A percentile compares a stretch with the other conserved stretches of the same genome.
Evolutionary conservation across 2,329 filamentous ascomycete species (phyloP).

Genomic region (Furcasterigmium furcatum): DNA sequence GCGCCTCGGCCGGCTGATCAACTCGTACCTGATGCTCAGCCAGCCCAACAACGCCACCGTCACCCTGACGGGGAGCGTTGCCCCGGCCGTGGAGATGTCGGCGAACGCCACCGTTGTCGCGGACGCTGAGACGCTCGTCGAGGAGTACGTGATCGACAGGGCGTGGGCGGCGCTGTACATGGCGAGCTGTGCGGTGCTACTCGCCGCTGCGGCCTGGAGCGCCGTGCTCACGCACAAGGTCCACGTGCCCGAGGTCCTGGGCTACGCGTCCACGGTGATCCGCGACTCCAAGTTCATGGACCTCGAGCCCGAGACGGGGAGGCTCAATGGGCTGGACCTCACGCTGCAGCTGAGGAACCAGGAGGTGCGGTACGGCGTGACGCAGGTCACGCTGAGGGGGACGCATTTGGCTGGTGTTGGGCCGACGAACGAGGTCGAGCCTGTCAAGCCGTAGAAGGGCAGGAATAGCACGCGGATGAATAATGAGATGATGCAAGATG

Average conservation of each 20-base stretch:
- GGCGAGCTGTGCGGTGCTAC: not conserved
- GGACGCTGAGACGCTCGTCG: not conserved
- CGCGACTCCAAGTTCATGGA: conserved; percentile 4
- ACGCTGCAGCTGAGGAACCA: not conserved
- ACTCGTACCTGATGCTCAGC: conserved; percentile 4
- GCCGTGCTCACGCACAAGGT: not conserved
- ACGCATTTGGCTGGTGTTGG: not conserved
- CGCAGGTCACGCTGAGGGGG: not conserved
- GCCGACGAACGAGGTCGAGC: too few relatives aligned
- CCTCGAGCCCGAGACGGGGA: not conserved
- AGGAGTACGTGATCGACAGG: conserved; percentile 1
- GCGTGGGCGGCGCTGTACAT: conserved; percentile 4
- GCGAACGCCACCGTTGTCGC: not conserved
- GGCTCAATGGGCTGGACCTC: not conserved
- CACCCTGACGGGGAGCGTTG: not conserved
- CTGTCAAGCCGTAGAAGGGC: too few relatives aligned
- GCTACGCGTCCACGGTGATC: conserved; percentile 1
- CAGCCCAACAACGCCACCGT: not conserved
- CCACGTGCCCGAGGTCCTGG: not conserved
- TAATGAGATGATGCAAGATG: too few relatives aligned
- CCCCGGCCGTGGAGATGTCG: not conserved
- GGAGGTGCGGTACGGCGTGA: not conserved
- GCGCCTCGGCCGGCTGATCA: conserved; percentile 4
- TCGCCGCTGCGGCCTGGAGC: not conserved
- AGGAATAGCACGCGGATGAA: too few relatives aligned